Evolutionary conservation across 768 basidiomycete genomes (phyloP), one percentile per base, ranked within the genome.

Genomic region (Strobilomyces confusus): DNA sequence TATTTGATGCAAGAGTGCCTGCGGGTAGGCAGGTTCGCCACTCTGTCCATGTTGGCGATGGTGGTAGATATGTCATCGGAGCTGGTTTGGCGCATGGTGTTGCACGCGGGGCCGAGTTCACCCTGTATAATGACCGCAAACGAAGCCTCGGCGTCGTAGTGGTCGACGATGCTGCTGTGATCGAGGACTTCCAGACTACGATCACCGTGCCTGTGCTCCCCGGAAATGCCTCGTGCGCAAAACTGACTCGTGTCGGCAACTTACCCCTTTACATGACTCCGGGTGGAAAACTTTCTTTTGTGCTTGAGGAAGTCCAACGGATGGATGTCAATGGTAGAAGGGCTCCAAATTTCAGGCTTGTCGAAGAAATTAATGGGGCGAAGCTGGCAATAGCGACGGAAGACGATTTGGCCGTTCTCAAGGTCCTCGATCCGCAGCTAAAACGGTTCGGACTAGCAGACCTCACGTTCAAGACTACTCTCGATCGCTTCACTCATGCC

Each of bases 31-130:
- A 56, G 17, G 54, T 50, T 32, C 45, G 58, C 11, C 36, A 57
- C 34, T 8, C 41, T 2, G 43, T 63, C 42, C 11, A 7, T 13
- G n/a, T 32, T 13, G 30, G 3, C 23, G 12, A 33, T 0, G 19
- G 26, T 1, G 37, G 48, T 36, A 42, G 50, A 48, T 61, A 48
- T 47, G 32, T 67, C 30, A 30, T 70, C 20, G 53, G 49, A 9
- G 68, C 68, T 6, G 69, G 68, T 11, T 40, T 56, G 9, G 66
- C 59, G 4, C 67, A 71, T 19, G 69, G 69, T 3, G 48, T 70
- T 36, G 49, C 53, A 2, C 23, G 34, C 4, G 60, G 55, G 3
- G 57, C 51, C 4, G 51, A 61, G 19, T 55, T 70, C 41, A 63
- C 52, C 20, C 26, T 71, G 29, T 69, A 63, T 48, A 26, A n/a